phyloP scores from a whole-genome alignment of 2,329 filamentous ascomycete species.

The Fusarium setosum region DNA sequence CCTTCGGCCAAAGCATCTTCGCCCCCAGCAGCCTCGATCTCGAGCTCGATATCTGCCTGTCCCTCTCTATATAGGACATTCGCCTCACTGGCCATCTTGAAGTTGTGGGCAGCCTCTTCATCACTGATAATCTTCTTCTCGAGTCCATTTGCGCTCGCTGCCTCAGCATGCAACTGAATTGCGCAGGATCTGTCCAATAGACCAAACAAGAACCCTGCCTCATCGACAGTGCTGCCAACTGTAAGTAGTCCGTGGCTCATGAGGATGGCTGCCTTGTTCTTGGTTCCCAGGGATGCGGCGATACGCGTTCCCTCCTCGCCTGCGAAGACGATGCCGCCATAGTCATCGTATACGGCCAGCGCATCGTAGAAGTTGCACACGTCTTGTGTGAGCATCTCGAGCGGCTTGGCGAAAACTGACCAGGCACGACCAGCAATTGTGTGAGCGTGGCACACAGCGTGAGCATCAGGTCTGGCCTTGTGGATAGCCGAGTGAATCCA shows the following conservation, averaged over 20 bases:
- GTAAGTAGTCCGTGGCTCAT: constrained; percentile 80
- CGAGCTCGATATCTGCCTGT: constrained; percentile 40
- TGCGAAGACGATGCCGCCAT: constrained; percentile 66
- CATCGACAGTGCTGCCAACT: constrained; percentile 78
- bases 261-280: constrained; percentile 71
- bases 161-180: constrained; percentile 59
- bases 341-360: constrained; percentile 70
- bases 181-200: constrained; percentile 10
- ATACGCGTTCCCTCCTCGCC: constrained; percentile 73
- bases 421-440: constrained; percentile 74
- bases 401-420: constrained; percentile 70
- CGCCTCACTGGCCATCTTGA: constrained; percentile 58
- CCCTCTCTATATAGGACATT: constrained; percentile 58
- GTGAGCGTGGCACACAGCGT: constrained; percentile 77
- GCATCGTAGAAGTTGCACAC: constrained; percentile 71
- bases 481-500: constrained; percentile 77
- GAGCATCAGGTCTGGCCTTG: constrained; percentile 72
- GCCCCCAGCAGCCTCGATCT: not conserved
- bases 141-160: constrained; percentile 63
- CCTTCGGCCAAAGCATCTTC: not conserved
- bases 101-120: constrained; percentile 52
- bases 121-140: constrained; percentile 55
- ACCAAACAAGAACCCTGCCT: constrained; percentile 69
- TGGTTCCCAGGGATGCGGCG: constrained; percentile 68
- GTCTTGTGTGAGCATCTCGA: constrained; percentile 76